These are phyloP conservation scores for Apophysomyces elegans DNA, from an alignment of 371 early-diverging fungal genomes.

Conservation along the genomic window DNA sequence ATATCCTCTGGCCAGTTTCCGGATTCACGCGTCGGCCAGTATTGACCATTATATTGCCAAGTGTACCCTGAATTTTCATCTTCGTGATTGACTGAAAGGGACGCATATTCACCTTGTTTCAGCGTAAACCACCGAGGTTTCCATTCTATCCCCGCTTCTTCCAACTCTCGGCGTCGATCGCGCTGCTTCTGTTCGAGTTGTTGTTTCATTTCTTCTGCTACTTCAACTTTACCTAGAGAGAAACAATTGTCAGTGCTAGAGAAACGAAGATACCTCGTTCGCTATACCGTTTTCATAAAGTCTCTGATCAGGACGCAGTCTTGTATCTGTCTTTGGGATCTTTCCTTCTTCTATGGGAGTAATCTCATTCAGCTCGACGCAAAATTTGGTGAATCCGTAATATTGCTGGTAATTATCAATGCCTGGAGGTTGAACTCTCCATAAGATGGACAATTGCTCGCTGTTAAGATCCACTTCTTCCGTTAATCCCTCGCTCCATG, in stretches of 20 bases:
- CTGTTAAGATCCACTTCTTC: conserved; percentile 52
- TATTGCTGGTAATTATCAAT: conserved; percentile 68
- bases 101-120: conserved; percentile 21
- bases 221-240: conserved; percentile 51
- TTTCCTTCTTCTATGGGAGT: conserved; percentile 56
- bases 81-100: conserved; percentile 27
- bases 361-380: conserved; percentile 85
- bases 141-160: conserved; percentile 63
- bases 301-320: conserved; percentile 89
- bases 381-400: conserved; percentile 89
- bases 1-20: conserved; percentile 42
- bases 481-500: conserved; percentile 64
- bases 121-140: conserved; percentile 77
- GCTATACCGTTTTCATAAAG: conserved; percentile 72
- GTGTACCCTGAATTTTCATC: conserved; percentile 52
- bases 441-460: conserved; percentile 72
- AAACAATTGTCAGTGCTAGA: too few relatives aligned
- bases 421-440: conserved; percentile 77
- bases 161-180: conserved; percentile 70
- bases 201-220: conserved; percentile 85
- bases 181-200: conserved; percentile 90
- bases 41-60: conserved; percentile 83
- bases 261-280: background rate
- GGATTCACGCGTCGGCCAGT: conserved; percentile 74
- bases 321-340: conserved; percentile 87